These are phyloP conservation scores for Caryocar brasiliense DNA, from an alignment of 441 rosid species.

Conservation along the genomic window DNA sequence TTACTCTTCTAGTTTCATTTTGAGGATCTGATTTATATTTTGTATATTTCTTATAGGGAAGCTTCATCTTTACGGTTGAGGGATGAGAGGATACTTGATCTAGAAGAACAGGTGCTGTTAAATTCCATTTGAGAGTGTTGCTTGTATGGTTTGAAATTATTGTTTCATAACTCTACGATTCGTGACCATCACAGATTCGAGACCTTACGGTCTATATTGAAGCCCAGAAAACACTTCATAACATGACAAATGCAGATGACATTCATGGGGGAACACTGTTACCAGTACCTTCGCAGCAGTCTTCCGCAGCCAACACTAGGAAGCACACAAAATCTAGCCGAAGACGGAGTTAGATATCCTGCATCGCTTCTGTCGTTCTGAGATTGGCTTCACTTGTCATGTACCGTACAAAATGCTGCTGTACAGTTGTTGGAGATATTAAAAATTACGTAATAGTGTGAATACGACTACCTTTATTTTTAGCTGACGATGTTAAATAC, in stretches of 20 bases:
- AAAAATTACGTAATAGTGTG: too few species aligned
- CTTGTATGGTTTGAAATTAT: conserved; percentile 6
- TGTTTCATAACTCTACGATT: too few species aligned
- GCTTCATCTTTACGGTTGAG: conserved; percentile 22
- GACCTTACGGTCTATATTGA: conserved; percentile 64
- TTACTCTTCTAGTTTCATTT: not conserved
- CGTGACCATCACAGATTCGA: conserved; percentile 39
- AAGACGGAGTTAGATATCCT: conserved; percentile 29
- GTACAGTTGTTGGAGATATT: too few species aligned
- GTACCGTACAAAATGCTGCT: too few species aligned
- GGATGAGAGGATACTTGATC: conserved; percentile 57
- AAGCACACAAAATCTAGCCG: conserved; percentile 40
- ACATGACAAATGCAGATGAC: conserved; percentile 47
- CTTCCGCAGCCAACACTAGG: conserved; percentile 31
- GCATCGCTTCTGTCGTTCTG: not conserved
- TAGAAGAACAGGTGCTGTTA: conserved; percentile 74
- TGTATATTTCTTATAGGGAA: conserved; percentile 34
- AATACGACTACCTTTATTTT: too few species aligned
- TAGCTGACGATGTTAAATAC: too few species aligned
- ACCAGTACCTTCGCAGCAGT: conserved; percentile 50
- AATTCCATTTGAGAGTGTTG: too few species aligned
- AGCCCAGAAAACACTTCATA: conserved; percentile 61
- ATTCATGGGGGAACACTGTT: conserved; percentile 56
- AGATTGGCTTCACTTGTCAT: not conserved
- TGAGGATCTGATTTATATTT: not conserved